Evolutionary conservation across 108 stramenopile genomes (phyloP).

Genomic region (Stephanodiscus minutulus): DNA sequence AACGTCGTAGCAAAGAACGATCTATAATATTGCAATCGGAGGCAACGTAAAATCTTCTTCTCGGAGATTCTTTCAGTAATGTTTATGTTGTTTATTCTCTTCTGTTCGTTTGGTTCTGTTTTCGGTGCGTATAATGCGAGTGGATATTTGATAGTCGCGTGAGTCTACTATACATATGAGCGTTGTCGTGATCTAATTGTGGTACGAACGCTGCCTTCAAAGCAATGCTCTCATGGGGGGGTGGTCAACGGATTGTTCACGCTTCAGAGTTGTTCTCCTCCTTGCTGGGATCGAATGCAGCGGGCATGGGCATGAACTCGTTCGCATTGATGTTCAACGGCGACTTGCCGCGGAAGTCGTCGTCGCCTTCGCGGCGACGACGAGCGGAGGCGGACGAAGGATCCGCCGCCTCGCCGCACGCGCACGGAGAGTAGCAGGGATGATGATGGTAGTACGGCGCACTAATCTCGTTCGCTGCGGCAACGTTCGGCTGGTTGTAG

Average conservation of each 20-base stretch:
- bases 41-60: neutral
- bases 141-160: too few relatives aligned
- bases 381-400: neutral
- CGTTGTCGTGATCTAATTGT: neutral
- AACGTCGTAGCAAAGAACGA: too few relatives aligned
- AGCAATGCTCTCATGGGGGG: neutral
- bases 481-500: conserved; percentile 9
- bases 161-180: neutral
- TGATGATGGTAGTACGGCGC: conserved; percentile 1
- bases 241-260: neutral
- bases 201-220: neutral
- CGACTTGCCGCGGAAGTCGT: neutral
- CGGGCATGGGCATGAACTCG: neutral
- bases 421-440: neutral
- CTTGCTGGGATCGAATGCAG: conserved; percentile 2
- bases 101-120: neutral
- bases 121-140: too few relatives aligned
- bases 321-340: neutral
- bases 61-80: neutral
- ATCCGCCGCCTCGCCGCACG: neutral
- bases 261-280: neutral
- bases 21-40: too few relatives aligned
- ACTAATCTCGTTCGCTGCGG: neutral
- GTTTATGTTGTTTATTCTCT: neutral
- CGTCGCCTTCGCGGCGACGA: neutral